A percentile compares a stretch with the other conserved stretches of the same genome.
Conservation (phyloP, 805 yeast genomes). For the Spathaspora passalidarum region DNA sequence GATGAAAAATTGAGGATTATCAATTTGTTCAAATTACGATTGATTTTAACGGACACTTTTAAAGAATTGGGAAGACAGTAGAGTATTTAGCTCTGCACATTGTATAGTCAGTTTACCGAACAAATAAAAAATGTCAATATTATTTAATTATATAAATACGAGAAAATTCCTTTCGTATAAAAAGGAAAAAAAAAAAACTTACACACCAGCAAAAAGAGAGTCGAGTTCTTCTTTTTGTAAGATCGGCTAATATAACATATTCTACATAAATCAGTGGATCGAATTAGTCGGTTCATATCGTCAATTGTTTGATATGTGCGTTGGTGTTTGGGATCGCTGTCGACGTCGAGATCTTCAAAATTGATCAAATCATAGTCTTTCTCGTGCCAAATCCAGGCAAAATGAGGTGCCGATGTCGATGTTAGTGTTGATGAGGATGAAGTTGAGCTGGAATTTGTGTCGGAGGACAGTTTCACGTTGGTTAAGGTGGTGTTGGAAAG, state of each 20-base stretch:
- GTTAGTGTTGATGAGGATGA: neutral
- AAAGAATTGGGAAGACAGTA: slow-evolving; percentile 28
- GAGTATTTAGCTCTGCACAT: neutral
- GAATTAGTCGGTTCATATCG: slow-evolving; percentile 8
- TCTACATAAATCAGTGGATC: neutral
- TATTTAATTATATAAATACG: neutral
- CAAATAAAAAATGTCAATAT: neutral
- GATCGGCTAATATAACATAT: slow-evolving; percentile 7
- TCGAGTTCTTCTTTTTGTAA: neutral
- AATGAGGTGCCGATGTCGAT: slow-evolving; percentile 5
- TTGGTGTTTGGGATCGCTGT: neutral
- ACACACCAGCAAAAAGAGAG: neutral
- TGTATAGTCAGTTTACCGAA: neutral
- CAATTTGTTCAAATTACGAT: slow-evolving; percentile 72
- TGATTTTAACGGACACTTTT: slow-evolving; percentile 55
- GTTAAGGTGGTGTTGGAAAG: neutral
- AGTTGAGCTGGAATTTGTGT: neutral
- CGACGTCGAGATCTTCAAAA: slow-evolving; percentile 16
- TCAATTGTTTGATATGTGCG: slow-evolving; percentile 20
- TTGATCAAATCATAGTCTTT: slow-evolving; percentile 22
- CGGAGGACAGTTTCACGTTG: neutral
- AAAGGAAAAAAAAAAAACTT: neutral
- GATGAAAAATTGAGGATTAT: slow-evolving; percentile 80
- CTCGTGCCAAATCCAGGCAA: slow-evolving; percentile 33
- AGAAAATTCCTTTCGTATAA: neutral